Evolutionary conservation across 2,329 filamentous ascomycete species (phyloP).

Genomic region (Aspergillus uvarum): DNA sequence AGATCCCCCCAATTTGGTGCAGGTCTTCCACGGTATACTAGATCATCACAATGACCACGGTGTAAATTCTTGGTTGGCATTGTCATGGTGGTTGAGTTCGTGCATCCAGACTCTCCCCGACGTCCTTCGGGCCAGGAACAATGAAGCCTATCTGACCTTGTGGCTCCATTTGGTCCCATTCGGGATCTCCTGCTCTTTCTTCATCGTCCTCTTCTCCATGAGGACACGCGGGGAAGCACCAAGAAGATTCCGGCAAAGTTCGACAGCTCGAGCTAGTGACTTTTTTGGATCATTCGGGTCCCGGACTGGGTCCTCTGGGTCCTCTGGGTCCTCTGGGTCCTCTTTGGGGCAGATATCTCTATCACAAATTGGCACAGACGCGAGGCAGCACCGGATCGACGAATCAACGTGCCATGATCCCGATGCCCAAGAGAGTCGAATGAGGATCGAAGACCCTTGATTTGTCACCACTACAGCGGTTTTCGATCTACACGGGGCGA

Average conservation of each 20-base stretch:
- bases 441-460: slow-evolving; percentile 30
- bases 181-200: background rate
- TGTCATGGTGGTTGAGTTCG: background rate
- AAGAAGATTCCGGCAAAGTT: slow-evolving; percentile 25
- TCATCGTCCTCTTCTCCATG: slow-evolving; percentile 10
- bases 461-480: slow-evolving; percentile 36
- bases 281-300: background rate
- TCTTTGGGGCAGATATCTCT: slow-evolving; percentile 22
- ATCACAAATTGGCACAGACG: slow-evolving; percentile 36
- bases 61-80: background rate
- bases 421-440: slow-evolving; percentile 15
- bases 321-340: background rate
- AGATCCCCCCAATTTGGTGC: background rate
- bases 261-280: slow-evolving; percentile 15
- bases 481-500: slow-evolving; percentile 34
- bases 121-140: background rate
- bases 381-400: slow-evolving; percentile 26
- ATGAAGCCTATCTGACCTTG: background rate
- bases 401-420: slow-evolving; percentile 30
- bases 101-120: background rate
- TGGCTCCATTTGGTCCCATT: slow-evolving; percentile 1
- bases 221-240: slow-evolving; percentile 23
- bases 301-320: background rate
- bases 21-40: background rate
- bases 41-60: background rate